Evolutionary conservation across 208 protist species (phyloP).

Genomic region (Trypanosoma platydactyli): DNA sequence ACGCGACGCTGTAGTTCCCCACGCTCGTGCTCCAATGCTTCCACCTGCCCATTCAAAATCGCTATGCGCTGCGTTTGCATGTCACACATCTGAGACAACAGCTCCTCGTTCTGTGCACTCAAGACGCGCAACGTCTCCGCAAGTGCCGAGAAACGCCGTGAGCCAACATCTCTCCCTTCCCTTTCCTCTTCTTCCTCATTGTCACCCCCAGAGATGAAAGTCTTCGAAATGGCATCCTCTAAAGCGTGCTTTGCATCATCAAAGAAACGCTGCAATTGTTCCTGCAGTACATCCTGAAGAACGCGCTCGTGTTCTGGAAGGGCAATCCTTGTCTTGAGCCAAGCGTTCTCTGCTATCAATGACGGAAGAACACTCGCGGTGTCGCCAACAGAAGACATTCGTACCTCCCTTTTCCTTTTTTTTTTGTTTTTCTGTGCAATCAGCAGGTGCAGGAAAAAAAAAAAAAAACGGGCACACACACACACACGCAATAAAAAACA

Average conservation of each 20-base stretch:
- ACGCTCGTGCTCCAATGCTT: constrained; percentile 49
- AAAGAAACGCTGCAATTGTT: constrained; percentile 60
- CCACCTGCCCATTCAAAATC: constrained; percentile 48
- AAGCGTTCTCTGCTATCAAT: constrained; percentile 63
- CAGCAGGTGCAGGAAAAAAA: no score
- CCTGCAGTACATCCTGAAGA: constrained; percentile 44
- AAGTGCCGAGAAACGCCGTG: constrained; percentile 13
- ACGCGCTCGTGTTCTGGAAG: constrained; percentile 59
- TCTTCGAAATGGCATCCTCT: constrained; percentile 13
- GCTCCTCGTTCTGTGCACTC: constrained; percentile 39
- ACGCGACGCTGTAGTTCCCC: constrained; percentile 36
- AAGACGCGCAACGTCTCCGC: constrained; percentile 40
- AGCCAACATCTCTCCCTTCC: neutral
- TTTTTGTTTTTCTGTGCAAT: no score
- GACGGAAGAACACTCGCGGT: constrained; percentile 22
- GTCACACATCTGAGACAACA: constrained; percentile 32
- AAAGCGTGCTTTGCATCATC: constrained; percentile 31
- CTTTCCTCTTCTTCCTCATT: constrained; percentile 10
- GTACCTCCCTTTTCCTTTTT: no score
- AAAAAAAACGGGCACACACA: no score
- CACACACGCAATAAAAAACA: no score
- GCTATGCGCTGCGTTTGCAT: constrained; percentile 38
- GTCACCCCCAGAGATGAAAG: constrained; percentile 11
- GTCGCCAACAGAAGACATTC: constrained; percentile 5
- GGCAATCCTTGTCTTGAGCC: constrained; percentile 38